Evolutionary conservation across 2,329 filamentous ascomycete species (phyloP), one percentile per base, ranked within the genome.

Genomic region (Clarireedia sp.): DNA sequence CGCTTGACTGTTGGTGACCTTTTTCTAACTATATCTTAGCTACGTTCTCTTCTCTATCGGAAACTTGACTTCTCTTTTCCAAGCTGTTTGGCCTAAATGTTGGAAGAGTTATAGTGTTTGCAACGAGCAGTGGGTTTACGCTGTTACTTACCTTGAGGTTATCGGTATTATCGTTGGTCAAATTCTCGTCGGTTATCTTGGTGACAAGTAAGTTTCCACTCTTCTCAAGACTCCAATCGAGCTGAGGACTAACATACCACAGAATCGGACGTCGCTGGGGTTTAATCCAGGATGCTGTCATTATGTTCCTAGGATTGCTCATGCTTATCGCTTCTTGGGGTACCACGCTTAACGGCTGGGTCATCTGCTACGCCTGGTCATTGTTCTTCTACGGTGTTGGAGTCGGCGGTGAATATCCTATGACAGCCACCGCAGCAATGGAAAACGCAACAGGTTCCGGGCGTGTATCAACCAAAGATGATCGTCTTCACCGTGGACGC

Each of bases 1-100:
- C 7, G 14, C 21, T 40, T 51, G 12, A 33, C 3, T 17, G 17
- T 17, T 33, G 7, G 33, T 5, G 29, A 33, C 4, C 29, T 33
- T 33, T 33, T 33, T 5, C 57, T 64, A 52, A 63, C 36, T 2
- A 48, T n/a, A 5, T 19, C 33, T 7, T 56, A 83, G 90, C 65
- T 97, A 96, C 68, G 91, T 96, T 43, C 81, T 97, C 19, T 97
- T 97, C 78, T 96, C 91, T 60, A 96, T 97, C 64, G 92, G 92
- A 57, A 96, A 96, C 72, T 76, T 97, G 61, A 83, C 87, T 67
- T 88, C 91, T 4, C 78, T 97, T 10, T 92, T 96, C 68, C 72
- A 82, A 59, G 78, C 81, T 36, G 82, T 83, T 5, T 97, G 92
- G 79, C 81, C 83, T 1, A 64, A 74, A 3, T 97, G 92, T 76